Percentiles rank a stretch among this genome's conserved stretches.
Conservation (phyloP, 2,329 filamentous ascomycete species). For the Nemania bipapillata region DNA sequence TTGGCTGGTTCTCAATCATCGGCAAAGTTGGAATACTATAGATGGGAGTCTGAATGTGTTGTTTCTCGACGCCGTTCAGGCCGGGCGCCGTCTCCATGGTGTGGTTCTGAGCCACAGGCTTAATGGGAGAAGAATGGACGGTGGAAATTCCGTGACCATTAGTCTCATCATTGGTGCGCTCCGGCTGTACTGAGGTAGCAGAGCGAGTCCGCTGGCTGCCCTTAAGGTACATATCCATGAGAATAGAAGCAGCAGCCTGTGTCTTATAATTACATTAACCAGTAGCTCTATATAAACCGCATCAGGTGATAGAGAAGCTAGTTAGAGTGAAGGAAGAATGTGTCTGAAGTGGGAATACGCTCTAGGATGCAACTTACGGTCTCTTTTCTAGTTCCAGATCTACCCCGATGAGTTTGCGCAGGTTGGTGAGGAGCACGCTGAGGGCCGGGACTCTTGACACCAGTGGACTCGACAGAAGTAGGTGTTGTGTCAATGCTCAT, state of each 20-base stretch:
- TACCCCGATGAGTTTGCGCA: not conserved
- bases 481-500: not conserved
- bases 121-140: constrained; percentile 10
- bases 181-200: not conserved
- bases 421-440: not conserved
- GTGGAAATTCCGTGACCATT: not conserved
- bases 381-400: not conserved
- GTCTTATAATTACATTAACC: not conserved
- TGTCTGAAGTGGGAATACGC: not conserved
- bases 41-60: not conserved
- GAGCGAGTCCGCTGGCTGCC: constrained; percentile 4
- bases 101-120: not conserved
- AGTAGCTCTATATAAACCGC: not conserved
- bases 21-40: too few relatives aligned
- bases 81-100: not conserved
- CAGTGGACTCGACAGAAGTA: not conserved
- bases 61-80: not conserved
- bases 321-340: not conserved
- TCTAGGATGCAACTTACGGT: not conserved
- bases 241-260: not conserved
- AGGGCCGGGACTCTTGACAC: not conserved
- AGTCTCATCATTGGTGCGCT: not conserved
- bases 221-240: not conserved
- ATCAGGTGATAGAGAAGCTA: not conserved
- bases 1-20: not conserved